phyloP scores from a whole-genome alignment of 352 stramenopile species.

The Phytophthora pseudosyringae region DNA sequence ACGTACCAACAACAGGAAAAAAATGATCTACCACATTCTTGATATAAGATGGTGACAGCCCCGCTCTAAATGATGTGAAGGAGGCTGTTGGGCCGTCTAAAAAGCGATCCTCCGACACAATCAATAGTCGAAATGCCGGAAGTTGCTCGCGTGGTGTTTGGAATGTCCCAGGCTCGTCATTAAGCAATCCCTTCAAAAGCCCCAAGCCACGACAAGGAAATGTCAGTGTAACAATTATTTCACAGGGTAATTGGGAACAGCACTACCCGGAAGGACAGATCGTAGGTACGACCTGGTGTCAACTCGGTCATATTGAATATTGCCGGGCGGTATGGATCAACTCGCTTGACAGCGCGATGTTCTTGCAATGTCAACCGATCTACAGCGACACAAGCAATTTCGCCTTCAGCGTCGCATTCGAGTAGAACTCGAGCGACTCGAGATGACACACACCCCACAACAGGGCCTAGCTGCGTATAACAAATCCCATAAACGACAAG shows the following conservation, averaged over 20 bases:
- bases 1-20: constrained; percentile 23
- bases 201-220: neutral
- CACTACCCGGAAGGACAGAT: constrained; percentile 45
- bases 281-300: constrained; percentile 42
- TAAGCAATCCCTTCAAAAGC: constrained; percentile 33
- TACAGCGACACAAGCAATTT: constrained; percentile 44
- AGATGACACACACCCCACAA: constrained; percentile 49
- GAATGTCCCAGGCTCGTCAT: constrained; percentile 18
- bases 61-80: neutral
- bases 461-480: constrained; percentile 44
- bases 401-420: constrained; percentile 45
- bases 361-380: constrained; percentile 42
- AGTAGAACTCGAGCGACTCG: constrained; percentile 44
- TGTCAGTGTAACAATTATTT: neutral
- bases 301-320: constrained; percentile 43
- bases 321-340: constrained; percentile 26
- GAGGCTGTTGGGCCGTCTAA: constrained; percentile 24
- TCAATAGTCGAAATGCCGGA: constrained; percentile 38
- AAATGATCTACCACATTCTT: constrained; percentile 38
- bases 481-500: neutral
- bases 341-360: constrained; percentile 5
- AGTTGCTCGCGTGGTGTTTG: constrained; percentile 38
- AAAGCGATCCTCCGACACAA: constrained; percentile 33
- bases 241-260: neutral
- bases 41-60: constrained; percentile 28